Evolutionary conservation across 192 early-diverging fungal genomes (phyloP).

Genomic region (Coemansia aciculifera): DNA sequence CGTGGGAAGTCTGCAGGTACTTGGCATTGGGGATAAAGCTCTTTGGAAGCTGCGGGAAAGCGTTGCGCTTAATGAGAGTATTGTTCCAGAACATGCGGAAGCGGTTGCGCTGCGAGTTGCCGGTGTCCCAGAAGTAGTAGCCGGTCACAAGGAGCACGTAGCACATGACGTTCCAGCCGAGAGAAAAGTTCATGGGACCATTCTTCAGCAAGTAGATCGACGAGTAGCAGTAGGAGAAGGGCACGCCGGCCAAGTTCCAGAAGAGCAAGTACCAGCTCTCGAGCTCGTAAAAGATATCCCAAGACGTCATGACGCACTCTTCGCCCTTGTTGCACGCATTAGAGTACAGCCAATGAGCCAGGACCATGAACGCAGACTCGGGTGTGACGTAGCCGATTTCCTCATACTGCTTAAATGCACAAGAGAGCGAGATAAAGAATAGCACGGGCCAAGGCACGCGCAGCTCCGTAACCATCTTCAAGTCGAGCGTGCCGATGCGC

Average conservation of each 20-base stretch:
- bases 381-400: slow-evolving; percentile 74
- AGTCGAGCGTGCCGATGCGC: slow-evolving; percentile 77
- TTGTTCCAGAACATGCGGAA: slow-evolving; percentile 70
- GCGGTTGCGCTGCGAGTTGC: slow-evolving; percentile 88
- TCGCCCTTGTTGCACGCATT: slow-evolving; percentile 73
- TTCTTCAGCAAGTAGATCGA: slow-evolving; percentile 78
- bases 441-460: slow-evolving; percentile 89
- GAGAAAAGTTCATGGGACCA: slow-evolving; percentile 63
- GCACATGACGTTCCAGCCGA: slow-evolving; percentile 52
- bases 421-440: slow-evolving; percentile 66
- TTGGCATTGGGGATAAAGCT: slow-evolving; percentile 74
- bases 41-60: slow-evolving; percentile 60
- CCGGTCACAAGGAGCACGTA: slow-evolving; percentile 56
- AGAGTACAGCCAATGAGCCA: slow-evolving; percentile 83
- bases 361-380: slow-evolving; percentile 71
- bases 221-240: slow-evolving; percentile 87
- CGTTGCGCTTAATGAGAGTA: slow-evolving; percentile 56
- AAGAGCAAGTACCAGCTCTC: slow-evolving; percentile 75
- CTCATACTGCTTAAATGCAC: slow-evolving; percentile 80
- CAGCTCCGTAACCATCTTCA: slow-evolving; percentile 94
- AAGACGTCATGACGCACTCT: slow-evolving; percentile 84
- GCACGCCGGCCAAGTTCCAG: slow-evolving; percentile 85
- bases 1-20: slow-evolving; percentile 81
- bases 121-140: slow-evolving; percentile 83
- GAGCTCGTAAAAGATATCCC: slow-evolving; percentile 71